Conservation (phyloP, 495 filamentous ascomycete genomes). For the Talaromyces adpressus region DNA sequence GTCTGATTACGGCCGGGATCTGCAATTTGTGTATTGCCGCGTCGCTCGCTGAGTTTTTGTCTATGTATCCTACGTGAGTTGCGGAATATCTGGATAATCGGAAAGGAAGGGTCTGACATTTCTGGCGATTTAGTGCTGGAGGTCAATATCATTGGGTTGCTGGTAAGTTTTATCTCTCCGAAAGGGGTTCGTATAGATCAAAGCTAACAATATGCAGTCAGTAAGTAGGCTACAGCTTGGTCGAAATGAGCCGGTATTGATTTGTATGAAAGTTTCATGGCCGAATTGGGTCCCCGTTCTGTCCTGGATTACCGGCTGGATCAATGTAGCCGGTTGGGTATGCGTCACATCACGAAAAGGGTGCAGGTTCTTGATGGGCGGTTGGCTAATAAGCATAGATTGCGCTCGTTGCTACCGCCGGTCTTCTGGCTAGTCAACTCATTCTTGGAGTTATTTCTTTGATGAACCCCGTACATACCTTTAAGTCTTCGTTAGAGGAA, state of each 20-base stretch:
- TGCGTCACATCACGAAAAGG: conserved; percentile 2
- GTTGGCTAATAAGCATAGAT: conserved; percentile 46
- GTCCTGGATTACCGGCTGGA: conserved; percentile 69
- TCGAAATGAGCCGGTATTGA: background rate
- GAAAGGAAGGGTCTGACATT: background rate
- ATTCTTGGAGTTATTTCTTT: conserved; percentile 52
- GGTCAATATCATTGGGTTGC: conserved; percentile 77
- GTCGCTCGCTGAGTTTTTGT: conserved; percentile 66
- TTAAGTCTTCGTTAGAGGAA: background rate
- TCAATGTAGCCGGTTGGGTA: conserved; percentile 70
- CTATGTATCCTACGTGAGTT: conserved; percentile 60
- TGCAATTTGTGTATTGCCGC: conserved; percentile 67
- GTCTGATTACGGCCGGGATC: conserved; percentile 60
- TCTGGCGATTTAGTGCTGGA: conserved; percentile 29
- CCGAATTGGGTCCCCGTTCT: conserved; percentile 53
- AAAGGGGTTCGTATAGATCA: background rate
- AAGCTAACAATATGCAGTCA: conserved; percentile 14
- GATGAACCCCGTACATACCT: conserved; percentile 40
- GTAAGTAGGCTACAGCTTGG: conserved; percentile 14
- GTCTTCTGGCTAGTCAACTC: conserved; percentile 48
- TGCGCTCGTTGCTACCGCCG: conserved; percentile 41
- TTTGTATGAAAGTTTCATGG: conserved; percentile 35
- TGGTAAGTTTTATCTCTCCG: too few species aligned
- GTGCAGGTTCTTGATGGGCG: too few species aligned
- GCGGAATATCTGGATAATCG: background rate